Base-by-base conservation (phyloP, 805 yeast genomes). In the Zygoascus flipseniorum region DNA sequence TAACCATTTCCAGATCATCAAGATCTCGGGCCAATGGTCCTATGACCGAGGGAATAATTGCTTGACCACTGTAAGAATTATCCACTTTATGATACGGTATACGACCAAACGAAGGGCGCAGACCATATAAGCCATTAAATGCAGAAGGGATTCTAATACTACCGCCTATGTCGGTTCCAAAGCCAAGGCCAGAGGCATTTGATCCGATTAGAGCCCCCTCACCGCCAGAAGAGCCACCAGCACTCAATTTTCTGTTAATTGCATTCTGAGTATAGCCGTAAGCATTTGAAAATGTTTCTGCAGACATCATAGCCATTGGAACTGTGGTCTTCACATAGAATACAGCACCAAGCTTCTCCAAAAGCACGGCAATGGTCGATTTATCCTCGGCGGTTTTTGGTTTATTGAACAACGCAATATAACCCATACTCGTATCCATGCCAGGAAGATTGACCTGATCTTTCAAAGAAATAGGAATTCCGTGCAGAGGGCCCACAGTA, bases 381-480 rank as follows among this genome's bases (percentile, higher is more conserved):
- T 61, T 65, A 32, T 68, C 61, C 41, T 56, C 23, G 43, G 54
- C 51, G 16, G 59, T 64, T 45, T 71, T 75, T 47, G 70, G 62
- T n/a, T 44, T 77, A 76, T 52, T 47, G 14, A 47, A 31, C 3
- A 19, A 42, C 13, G 71, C 70, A 4, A 52, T 49, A 39, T 50
- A 58, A 18, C 84, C 85, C 58, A 78, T 66, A 9, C 79, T 65
- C 2, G 84, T 70, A n/a, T 76, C 76, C 23, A 72, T 69, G 4
- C 82, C 83, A 47, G 67, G 66, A 50, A 80, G 60, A 53, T 76
- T 72, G 51, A 76, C 65, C 50, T 73, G 72, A 55, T 78, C 82
- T 60, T 82, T 82, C 50, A 82, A 70, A 0, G 86, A 80, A 28
- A 83, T 70, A 2, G 88, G 89, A 32, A 83, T 67, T 2, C 89